Conservation (phyloP, 169 alveolate species). For the Plasmodium berghei region DNA sequence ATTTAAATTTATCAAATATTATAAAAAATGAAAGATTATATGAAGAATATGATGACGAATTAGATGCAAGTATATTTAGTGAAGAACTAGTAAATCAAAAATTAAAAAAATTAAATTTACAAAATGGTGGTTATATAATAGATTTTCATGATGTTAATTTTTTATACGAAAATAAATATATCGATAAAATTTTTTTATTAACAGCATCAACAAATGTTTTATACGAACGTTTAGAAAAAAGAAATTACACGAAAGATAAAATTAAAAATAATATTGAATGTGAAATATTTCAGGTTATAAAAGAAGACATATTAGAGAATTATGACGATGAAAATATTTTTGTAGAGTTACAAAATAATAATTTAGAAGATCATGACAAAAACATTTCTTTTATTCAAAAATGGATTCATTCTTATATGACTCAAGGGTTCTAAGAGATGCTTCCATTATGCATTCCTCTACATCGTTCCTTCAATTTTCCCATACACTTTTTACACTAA, state of each 20-base stretch:
- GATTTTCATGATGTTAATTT: constrained; percentile 84
- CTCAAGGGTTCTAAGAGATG: too few relatives aligned
- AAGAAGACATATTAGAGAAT: constrained; percentile 72
- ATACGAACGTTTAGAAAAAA: constrained; percentile 77
- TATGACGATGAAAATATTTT: constrained; percentile 11
- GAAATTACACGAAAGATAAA: constrained; percentile 78
- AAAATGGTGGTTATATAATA: constrained; percentile 75
- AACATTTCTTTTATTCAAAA: constrained; percentile 12
- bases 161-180: constrained; percentile 64
- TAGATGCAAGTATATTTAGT: constrained; percentile 81
- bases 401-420: constrained; percentile 31
- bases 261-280: constrained; percentile 81
- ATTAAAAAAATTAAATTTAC: constrained; percentile 36
- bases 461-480: too few relatives aligned
- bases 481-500: too few relatives aligned
- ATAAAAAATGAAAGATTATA: constrained; percentile 78
- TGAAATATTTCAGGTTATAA: constrained; percentile 83
- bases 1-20: constrained; percentile 79
- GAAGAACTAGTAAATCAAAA: constrained; percentile 76
- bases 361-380: constrained; percentile 32
- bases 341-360: constrained; percentile 31
- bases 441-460: too few relatives aligned
- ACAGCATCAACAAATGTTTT: constrained; percentile 27
- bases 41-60: constrained; percentile 82
- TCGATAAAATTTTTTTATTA: constrained; percentile 40